A percentile compares a stretch with the other conserved stretches of the same genome.
Conservation (phyloP, 1,284 basidiomycete species). For the Ceratorhiza oryzae-sativae region DNA sequence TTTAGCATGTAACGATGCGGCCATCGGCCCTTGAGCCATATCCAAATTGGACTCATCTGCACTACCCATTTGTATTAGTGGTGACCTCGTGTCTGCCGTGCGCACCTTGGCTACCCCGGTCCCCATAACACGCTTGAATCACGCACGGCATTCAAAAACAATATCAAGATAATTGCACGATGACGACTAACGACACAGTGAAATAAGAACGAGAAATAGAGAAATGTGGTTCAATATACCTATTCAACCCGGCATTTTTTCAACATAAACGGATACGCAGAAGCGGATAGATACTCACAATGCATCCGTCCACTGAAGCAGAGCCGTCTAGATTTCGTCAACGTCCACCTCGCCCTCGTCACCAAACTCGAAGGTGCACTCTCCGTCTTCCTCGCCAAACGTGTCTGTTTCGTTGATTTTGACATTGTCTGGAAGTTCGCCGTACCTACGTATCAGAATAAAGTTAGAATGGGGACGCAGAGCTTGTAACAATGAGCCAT, state of each 20-base stretch:
- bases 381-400: constrained; percentile 89
- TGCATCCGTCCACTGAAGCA: not conserved
- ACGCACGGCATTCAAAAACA: constrained; percentile 3
- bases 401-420: constrained; percentile 99
- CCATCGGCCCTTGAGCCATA: not conserved
- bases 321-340: constrained; percentile 53
- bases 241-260: not conserved
- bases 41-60: not conserved
- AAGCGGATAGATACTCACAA: not conserved
- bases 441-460: constrained; percentile 35
- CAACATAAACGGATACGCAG: not conserved
- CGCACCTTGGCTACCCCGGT: not conserved
- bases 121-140: not conserved
- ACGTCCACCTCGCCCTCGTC: constrained; percentile 71
- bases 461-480: not conserved
- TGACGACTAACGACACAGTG: constrained; percentile 29
- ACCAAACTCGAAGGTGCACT: constrained; percentile 87
- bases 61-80: not conserved
- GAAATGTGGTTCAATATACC: constrained; percentile 20
- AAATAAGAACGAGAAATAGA: not conserved
- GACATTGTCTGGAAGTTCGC: constrained; percentile 96
- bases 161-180: constrained; percentile 32
- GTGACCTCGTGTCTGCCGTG: not conserved
- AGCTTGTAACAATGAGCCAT: not conserved
- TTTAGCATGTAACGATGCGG: not conserved